phyloP scores from a whole-genome alignment of 106 monocot species.

The Hemerocallis citrina region DNA sequence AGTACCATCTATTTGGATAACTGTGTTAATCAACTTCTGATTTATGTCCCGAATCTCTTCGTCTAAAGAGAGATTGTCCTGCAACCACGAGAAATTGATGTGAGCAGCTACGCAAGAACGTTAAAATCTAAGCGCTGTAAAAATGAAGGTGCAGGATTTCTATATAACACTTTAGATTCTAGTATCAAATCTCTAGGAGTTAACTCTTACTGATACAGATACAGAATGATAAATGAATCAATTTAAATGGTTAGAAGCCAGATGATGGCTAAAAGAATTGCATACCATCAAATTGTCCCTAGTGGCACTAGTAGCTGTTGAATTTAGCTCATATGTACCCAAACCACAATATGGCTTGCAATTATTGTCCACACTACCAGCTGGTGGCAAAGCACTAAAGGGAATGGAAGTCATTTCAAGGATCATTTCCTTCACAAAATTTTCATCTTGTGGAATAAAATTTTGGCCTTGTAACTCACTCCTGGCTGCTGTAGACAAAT shows the following conservation, averaged over 20 bases:
- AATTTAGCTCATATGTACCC: background rate
- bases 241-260: background rate
- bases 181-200: background rate
- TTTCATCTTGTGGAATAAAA: background rate
- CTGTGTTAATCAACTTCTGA: constrained; percentile 26
- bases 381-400: background rate
- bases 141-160: background rate
- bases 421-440: background rate
- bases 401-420: background rate
- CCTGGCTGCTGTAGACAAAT: background rate
- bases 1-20: constrained; percentile 25
- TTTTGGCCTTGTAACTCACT: background rate
- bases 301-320: background rate
- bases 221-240: background rate
- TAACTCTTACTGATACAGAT: background rate
- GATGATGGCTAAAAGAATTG: background rate
- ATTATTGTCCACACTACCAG: background rate
- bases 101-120: background rate
- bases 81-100: background rate
- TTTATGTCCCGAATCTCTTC: constrained; percentile 50
- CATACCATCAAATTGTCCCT: background rate
- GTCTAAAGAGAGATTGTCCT: constrained; percentile 28
- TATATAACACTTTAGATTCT: background rate
- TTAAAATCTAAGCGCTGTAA: background rate
- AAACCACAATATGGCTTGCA: background rate